Percentiles rank a stretch among this genome's conserved stretches.
phyloP scores from a whole-genome alignment of 306 rosid species.

The Rosa multiflora region DNA sequence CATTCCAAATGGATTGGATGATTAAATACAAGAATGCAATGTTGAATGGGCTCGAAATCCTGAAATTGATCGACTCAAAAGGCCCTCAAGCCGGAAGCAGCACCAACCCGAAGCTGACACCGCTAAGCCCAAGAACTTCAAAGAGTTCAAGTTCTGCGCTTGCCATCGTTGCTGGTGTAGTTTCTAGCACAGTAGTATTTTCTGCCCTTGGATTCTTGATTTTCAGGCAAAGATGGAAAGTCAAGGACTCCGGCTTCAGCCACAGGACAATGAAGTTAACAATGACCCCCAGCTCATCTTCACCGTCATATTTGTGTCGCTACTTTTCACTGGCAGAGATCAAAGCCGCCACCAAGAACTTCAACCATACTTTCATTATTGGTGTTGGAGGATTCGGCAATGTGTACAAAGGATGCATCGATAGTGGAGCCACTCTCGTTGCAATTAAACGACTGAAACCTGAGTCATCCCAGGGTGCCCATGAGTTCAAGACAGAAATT shows the following conservation, averaged over 20 bases:
- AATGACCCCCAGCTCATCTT: neutral
- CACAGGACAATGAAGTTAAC: constrained; percentile 12
- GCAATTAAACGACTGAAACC: constrained; percentile 34
- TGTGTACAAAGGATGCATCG: constrained; percentile 35
- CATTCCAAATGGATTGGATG: fast-evolving
- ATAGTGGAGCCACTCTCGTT: neutral
- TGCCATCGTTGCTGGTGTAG: constrained; percentile 7
- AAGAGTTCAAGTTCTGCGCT: neutral
- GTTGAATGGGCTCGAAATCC: constrained; percentile 37
- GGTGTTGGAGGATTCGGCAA: constrained; percentile 42
- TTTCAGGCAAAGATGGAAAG: neutral
- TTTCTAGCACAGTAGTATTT: neutral
- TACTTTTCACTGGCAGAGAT: constrained; percentile 31
- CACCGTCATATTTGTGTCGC: constrained; percentile 20
- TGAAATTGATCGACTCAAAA: neutral
- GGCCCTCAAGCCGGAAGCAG: no score
- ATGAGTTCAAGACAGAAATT: constrained; percentile 47
- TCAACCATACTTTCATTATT: constrained; percentile 13
- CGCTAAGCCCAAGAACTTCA: neutral
- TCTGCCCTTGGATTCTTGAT: neutral
- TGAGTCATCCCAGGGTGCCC: constrained; percentile 33
- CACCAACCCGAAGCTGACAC: neutral
- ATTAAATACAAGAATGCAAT: neutral
- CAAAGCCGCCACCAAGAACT: constrained; percentile 29
- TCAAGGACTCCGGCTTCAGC: neutral